Evolutionary conservation across 2,329 filamentous ascomycete species (phyloP).

Genomic region (Sporothrix pallida): DNA sequence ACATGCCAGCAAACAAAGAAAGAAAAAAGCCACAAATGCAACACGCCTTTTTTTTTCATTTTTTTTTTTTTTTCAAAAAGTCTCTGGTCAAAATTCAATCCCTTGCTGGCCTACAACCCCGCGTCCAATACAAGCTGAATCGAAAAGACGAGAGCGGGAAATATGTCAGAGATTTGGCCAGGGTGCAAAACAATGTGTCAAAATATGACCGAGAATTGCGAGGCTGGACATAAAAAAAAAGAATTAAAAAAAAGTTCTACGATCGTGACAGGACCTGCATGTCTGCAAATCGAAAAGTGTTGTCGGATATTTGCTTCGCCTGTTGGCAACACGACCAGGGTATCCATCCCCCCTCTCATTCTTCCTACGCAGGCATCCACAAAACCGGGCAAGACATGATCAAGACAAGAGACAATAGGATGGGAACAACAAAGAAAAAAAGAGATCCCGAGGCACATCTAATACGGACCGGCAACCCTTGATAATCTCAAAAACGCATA

Average conservation of each 20-base stretch:
- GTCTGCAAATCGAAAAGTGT: background rate
- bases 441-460: background rate
- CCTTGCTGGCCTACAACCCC: background rate
- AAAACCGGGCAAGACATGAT: background rate
- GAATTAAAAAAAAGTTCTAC: background rate
- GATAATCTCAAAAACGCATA: background rate
- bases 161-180: background rate
- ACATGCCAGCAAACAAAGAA: slow-evolving; percentile 14
- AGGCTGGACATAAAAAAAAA: background rate
- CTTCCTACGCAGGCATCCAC: background rate
- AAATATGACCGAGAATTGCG: too few species aligned
- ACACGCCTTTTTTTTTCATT: background rate
- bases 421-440: background rate
- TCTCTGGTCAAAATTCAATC: background rate
- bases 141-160: background rate
- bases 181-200: background rate
- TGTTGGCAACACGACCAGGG: background rate
- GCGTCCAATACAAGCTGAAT: background rate
- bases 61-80: background rate
- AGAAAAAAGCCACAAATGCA: slow-evolving; percentile 8
- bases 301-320: slow-evolving; percentile 2
- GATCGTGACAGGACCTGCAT: background rate
- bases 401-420: background rate
- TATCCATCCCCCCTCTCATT: background rate
- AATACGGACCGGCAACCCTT: background rate